Evolutionary conservation across 805 yeast genomes (phyloP), one percentile per base, ranked within the genome.

Genomic region (Yamadazyma nakazawae): DNA sequence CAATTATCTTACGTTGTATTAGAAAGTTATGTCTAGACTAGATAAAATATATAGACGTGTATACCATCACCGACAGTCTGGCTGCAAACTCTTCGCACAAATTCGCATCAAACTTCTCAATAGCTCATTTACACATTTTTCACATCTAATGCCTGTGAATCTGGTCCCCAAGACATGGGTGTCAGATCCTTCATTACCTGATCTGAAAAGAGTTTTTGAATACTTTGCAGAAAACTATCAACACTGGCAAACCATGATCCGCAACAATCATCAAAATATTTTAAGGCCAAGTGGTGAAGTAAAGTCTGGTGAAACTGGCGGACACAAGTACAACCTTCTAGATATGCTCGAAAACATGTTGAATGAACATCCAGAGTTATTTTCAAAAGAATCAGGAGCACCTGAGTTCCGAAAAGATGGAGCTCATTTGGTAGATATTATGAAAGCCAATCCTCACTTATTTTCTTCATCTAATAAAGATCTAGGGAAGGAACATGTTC

Each of bases 211-310:
- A 43, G 57, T 66, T 13, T 62, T 63, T 48, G 69, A 64, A 36
- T 51, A 63, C 32, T 66, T 67, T 14, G 55, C 68, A 7, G 65
- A 64, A 48, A 67, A 66, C 54, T 70, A 70, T 47, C 69, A 68
- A 30, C 54, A 60, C 11, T 70, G 75, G 75, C 71, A 59, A 57
- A 61, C 63, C 25, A 62, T 61, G 30, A 57, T 66, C 52, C 60
- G 57, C 45, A 54, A 38, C 14, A 41, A 31, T 30, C 16, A 21
- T 31, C 32, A 25, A 16, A 40, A 40, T 30, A 36, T 25, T 5
- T 34, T 26, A 31, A 34, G 30, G 4, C n/a, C 30, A 35, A 18
- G 21, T 24, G 43, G 43, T 32, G 26, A 36, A 36, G 24, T 16
- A 3, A 10, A 17, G 28, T 11, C 32, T 12, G 32, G n/a, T 12